These are phyloP conservation scores for Barbarea vulgaris DNA, from an alignment of 345 rosid species.

Conservation along the genomic window DNA sequence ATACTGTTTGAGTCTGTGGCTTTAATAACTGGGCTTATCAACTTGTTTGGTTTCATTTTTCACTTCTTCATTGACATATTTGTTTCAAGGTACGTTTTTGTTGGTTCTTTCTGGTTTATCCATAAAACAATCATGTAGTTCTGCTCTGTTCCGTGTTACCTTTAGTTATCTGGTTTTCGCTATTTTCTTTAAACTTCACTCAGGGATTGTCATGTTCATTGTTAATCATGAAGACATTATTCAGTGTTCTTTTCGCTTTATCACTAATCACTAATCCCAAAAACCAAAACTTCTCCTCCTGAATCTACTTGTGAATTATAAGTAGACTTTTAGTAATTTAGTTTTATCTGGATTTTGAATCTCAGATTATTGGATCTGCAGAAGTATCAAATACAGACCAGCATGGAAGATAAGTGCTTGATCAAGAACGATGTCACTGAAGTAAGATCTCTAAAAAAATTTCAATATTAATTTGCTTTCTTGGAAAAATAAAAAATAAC, in stretches of 20 bases:
- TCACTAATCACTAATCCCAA: neutral
- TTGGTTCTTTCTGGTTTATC: neutral
- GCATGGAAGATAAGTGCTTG: constrained; percentile 35
- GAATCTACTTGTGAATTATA: neutral
- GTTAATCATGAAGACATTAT: neutral
- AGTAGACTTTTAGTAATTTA: neutral
- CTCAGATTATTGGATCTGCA: neutral
- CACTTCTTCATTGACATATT: neutral
- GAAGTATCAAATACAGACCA: constrained; percentile 3
- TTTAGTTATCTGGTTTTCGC: neutral
- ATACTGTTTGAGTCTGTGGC: no score
- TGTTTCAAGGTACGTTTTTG: neutral
- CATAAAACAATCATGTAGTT: neutral
- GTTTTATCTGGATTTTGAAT: neutral
- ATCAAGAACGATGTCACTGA: constrained; percentile 43
- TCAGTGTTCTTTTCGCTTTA: neutral
- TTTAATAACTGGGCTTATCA: no score
- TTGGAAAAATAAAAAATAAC: neutral
- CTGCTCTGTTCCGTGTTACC: constrained; percentile 9
- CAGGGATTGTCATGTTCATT: no score
- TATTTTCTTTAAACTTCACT: neutral
- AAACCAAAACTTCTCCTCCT: neutral
- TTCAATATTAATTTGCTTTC: neutral
- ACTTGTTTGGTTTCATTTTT: neutral
- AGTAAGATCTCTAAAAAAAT: constrained; percentile 23